Evolutionary conservation across 129 eudicot genomes (phyloP).

Genomic region (Logfia minima): DNA sequence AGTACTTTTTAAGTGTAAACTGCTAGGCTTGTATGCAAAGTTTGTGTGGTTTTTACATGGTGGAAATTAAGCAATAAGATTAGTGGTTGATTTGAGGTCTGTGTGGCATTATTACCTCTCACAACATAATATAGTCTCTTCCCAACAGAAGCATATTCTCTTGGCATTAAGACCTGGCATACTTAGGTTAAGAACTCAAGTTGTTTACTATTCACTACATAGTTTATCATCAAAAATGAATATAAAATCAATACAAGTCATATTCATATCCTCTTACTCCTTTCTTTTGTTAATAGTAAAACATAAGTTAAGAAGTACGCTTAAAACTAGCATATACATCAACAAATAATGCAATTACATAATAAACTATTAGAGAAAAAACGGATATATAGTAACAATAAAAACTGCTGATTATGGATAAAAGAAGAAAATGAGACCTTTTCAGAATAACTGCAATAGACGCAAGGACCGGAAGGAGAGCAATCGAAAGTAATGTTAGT

Average conservation of each 20-base stretch:
- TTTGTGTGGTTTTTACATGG: neutral
- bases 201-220: neutral
- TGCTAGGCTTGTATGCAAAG: neutral
- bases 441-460: conserved; percentile 74
- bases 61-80: neutral
- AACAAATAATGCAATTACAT: neutral
- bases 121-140: neutral
- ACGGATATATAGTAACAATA: neutral
- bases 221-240: no score
- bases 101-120: neutral
- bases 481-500: conserved; percentile 73
- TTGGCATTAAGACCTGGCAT: no score
- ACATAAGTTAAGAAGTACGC: neutral
- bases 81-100: neutral
- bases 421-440: conserved; percentile 43
- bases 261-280: neutral
- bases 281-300: no score
- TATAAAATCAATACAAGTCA: neutral
- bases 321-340: neutral
- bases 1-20: neutral
- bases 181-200: neutral
- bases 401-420: neutral
- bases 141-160: neutral
- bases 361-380: no score
- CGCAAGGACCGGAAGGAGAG: conserved; percentile 95